Conservation (phyloP, 345 rosid species). For the Citrus maxima region DNA sequence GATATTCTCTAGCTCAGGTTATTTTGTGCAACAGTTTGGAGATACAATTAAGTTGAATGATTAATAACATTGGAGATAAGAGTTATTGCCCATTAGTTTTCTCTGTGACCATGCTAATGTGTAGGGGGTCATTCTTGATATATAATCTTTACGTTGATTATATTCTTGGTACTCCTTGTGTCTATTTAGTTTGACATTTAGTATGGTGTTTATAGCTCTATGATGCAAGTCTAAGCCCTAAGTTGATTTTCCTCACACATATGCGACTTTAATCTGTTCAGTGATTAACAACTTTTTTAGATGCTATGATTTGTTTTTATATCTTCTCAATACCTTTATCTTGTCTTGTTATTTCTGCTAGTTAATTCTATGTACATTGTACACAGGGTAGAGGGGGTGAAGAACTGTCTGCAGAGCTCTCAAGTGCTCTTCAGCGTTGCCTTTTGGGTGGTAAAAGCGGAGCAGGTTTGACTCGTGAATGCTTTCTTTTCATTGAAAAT, state of each 20-base stretch:
- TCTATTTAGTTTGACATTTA: neutral
- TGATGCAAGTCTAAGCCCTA: neutral
- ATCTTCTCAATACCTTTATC: neutral
- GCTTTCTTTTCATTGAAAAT: neutral
- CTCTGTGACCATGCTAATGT: neutral
- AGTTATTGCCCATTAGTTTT: neutral
- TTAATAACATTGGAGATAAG: neutral
- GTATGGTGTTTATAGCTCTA: neutral
- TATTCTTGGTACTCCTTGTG: neutral
- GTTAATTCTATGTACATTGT: constrained; percentile 1
- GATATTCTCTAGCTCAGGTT: neutral
- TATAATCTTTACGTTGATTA: neutral
- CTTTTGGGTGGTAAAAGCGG: constrained; percentile 91
- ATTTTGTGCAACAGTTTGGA: neutral
- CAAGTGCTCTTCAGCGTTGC: constrained; percentile 63
- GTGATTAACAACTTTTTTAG: neutral
- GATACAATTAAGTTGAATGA: neutral
- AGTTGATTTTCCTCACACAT: neutral
- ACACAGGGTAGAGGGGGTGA: constrained; percentile 92
- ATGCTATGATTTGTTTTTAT: neutral
- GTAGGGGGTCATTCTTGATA: neutral
- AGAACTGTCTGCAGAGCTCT: constrained; percentile 81
- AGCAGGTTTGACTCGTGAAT: constrained; percentile 46
- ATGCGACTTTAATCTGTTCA: neutral
- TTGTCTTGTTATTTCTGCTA: neutral